Evolutionary conservation across 2,329 filamentous ascomycete species (phyloP).

Genomic region (Cladophialophora immunda): DNA sequence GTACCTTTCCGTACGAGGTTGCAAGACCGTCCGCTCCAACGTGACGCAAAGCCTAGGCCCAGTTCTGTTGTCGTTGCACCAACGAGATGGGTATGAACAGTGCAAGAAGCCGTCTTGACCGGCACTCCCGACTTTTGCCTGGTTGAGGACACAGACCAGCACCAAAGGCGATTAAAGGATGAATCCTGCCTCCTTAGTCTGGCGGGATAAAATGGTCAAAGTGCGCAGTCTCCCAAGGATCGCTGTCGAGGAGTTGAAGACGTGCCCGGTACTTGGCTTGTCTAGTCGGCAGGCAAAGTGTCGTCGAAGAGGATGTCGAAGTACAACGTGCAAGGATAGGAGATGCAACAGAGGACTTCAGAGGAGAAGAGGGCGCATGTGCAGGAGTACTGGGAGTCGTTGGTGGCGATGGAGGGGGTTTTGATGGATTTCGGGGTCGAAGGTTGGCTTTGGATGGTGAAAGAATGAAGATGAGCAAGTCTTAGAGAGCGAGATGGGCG

Average conservation of each 20-base stretch:
- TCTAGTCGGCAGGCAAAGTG: neutral
- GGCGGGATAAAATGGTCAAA: neutral
- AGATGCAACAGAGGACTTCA: neutral
- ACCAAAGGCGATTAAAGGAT: neutral
- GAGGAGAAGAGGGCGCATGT: neutral
- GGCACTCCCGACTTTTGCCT: neutral
- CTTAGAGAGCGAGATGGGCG: conserved; percentile 41
- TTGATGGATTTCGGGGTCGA: conserved; percentile 33
- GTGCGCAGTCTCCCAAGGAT: neutral
- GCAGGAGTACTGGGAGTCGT: conserved; percentile 8
- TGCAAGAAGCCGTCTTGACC: conserved; percentile 5
- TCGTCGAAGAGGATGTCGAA: neutral
- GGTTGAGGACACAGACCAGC: neutral
- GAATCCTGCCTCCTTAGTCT: neutral
- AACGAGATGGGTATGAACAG: conserved; percentile 20
- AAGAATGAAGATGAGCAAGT: conserved; percentile 40
- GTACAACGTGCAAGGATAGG: neutral
- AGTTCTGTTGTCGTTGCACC: conserved; percentile 19
- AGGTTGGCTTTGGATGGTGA: conserved; percentile 33
- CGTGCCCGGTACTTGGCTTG: neutral
- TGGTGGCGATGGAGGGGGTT: conserved; percentile 4
- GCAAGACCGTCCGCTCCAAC: conserved; percentile 29
- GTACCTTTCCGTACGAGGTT: conserved; percentile 32
- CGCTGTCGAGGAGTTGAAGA: neutral
- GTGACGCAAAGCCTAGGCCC: conserved; percentile 27